Percentiles rank a stretch among this genome's conserved stretches.
Evolutionary conservation across 1,139 yeast genomes (phyloP).

Genomic region (Dujonia santamariae): DNA sequence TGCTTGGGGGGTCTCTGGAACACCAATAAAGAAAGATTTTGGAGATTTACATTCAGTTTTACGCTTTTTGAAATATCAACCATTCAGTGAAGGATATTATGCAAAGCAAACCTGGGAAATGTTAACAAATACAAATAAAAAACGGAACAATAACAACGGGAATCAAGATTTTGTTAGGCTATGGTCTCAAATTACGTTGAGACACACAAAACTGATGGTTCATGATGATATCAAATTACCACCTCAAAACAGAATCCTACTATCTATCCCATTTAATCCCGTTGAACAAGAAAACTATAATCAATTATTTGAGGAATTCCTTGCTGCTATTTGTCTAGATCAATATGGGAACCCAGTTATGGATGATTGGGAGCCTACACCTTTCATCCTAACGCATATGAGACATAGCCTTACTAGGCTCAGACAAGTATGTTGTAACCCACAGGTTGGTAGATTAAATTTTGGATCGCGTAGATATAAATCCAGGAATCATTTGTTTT

Average conservation of each 20-base stretch:
- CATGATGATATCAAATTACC: slow-evolving; percentile 75
- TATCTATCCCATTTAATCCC: slow-evolving; percentile 72
- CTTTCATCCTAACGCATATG: slow-evolving; percentile 43
- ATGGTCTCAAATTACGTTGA: slow-evolving; percentile 51
- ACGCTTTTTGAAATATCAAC: slow-evolving; percentile 62
- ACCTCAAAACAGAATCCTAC: slow-evolving; percentile 63
- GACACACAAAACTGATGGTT: slow-evolving; percentile 87
- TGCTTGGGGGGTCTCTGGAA: slow-evolving; percentile 97
- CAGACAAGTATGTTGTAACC: slow-evolving; percentile 82
- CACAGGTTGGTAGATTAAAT: slow-evolving; percentile 55
- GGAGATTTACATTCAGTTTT: slow-evolving; percentile 70
- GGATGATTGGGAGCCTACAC: slow-evolving; percentile 51
- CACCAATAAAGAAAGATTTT: slow-evolving; percentile 71
- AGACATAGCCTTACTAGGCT: slow-evolving; percentile 64
- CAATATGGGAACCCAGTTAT: slow-evolving; percentile 53
- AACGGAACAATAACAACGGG: slow-evolving; percentile 7
- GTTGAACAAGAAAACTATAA: slow-evolving; percentile 83
- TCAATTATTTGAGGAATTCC: slow-evolving; percentile 57
- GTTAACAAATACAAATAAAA: slow-evolving; percentile 13
- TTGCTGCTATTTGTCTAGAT: slow-evolving; percentile 60
- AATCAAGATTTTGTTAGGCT: slow-evolving; percentile 44
- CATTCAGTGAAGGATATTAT: slow-evolving; percentile 45
- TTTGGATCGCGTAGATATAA: slow-evolving; percentile 28
- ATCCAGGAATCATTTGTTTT: slow-evolving; percentile 13
- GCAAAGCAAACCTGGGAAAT: slow-evolving; percentile 41